Evolutionary conservation across 495 filamentous ascomycete genomes (phyloP), one percentile per base, ranked within the genome.

Genomic region (Talaromyces stipitatus): DNA sequence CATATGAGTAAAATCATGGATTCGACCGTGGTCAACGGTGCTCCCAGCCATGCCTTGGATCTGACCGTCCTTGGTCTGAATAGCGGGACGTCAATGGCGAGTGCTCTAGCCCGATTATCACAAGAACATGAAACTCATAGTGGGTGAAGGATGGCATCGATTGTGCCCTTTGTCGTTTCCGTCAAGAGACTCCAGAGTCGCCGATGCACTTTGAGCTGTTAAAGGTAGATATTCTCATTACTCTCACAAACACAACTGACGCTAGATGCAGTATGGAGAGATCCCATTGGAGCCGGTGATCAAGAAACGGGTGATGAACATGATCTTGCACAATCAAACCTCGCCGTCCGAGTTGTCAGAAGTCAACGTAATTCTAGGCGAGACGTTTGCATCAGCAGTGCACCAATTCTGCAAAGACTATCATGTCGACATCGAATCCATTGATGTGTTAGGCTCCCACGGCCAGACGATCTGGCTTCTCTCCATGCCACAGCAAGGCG

Each of bases 391-490:
- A 10, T 64, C 70, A 1, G 75, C 79, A 7, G 77, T 72, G 32
- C 71, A 74, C 41, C 64, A 73, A 30, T 82, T 73, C 66, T 76
- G 72, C 56, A 64, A 69, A 22, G 70, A 78, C 29, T 67, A 78
- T 54, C 24, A 65, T 8, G 63, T 81, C 32, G 69, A 77, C 32
- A 66, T 80, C 43, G 67, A 72, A 52, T 64, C 69, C 6, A 78
- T 84, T 50, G 80, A 83, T 43, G 71, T 72, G 23, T 64, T 84
- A n/a, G 81, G 79, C 14, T 81, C 78, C 10, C 79, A 83, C 53
- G 81, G 80, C 10, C 80, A 83, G 59, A 83, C 81, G 2, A 82
- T 84, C 45, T 84, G 78, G 79, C 69, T 82, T 4, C 69, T 80
- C 27, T 72, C 70, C 43, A 81, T 82, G 77, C 79, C 79, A 1